Conservation (phyloP, 768 basidiomycete genomes). For the Lactarius indigo region DNA sequence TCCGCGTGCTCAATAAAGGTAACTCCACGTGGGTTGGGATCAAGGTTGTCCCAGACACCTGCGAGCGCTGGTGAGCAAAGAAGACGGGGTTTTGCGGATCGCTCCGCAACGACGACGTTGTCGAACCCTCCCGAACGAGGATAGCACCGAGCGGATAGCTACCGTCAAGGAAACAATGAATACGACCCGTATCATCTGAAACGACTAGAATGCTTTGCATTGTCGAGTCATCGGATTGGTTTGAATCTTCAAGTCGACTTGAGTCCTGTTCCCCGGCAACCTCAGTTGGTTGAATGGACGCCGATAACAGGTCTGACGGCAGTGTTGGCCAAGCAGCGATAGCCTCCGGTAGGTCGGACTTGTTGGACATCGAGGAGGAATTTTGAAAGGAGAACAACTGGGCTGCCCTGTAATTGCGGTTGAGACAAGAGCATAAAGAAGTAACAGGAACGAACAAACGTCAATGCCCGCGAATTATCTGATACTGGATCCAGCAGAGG, state of each 20-base stretch:
- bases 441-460: constrained; percentile 46
- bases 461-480: constrained; percentile 62
- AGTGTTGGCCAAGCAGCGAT: constrained; percentile 71
- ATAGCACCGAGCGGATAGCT: constrained; percentile 65
- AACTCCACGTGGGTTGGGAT: constrained; percentile 48
- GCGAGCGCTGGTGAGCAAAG: constrained; percentile 43
- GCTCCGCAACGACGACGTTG: constrained; percentile 42
- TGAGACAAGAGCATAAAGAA: constrained; percentile 14
- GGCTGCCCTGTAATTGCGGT: constrained; percentile 48
- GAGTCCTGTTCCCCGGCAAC: constrained; percentile 33
- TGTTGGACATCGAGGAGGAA: constrained; percentile 48
- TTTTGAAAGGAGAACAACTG: constrained; percentile 82
- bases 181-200: constrained; percentile 52
- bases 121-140: constrained; percentile 33
- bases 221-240: constrained; percentile 53
- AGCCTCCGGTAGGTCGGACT: constrained; percentile 49
- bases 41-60: constrained; percentile 32
- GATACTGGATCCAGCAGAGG: constrained; percentile 69
- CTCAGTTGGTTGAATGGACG: constrained; percentile 54
- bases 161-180: constrained; percentile 73
- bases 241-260: constrained; percentile 34
- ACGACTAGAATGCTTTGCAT: constrained; percentile 56
- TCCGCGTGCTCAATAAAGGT: constrained; percentile 53
- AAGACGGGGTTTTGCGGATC: constrained; percentile 46
- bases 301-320: constrained; percentile 47